Percentiles rank a stretch among this genome's conserved stretches.
These are phyloP conservation scores for Sugiyamaella americana DNA, from an alignment of 805 yeast species.

Conservation along the genomic window DNA sequence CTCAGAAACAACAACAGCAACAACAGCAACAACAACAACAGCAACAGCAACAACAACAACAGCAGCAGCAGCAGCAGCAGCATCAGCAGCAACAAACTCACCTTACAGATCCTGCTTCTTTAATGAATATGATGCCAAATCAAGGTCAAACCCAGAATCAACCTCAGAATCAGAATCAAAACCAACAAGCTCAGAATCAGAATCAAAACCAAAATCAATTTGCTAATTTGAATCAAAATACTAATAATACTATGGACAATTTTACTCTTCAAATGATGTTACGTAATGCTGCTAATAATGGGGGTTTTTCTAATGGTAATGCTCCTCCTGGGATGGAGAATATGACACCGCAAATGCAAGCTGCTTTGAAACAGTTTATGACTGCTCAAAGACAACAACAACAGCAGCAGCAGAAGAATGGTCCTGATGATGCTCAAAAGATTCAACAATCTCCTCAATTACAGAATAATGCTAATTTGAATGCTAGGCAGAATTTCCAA, in stretches of 20 bases:
- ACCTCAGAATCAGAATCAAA: too few species aligned
- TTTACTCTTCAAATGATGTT: conserved; percentile 4
- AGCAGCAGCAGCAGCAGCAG: conserved; percentile 3
- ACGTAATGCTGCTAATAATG: not conserved
- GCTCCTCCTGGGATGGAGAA: not conserved
- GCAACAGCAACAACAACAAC: conserved; percentile 20
- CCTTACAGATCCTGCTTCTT: conserved; percentile 5
- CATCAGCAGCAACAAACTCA: not conserved
- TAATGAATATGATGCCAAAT: conserved; percentile 6
- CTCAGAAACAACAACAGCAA: conserved; percentile 7
- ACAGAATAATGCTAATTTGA: not conserved
- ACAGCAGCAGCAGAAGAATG: conserved; percentile 2
- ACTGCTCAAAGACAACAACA: conserved; percentile 1
- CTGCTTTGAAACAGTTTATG: conserved; percentile 5
- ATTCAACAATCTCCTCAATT: not conserved
- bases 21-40: conserved; percentile 12
- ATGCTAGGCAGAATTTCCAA: conserved; percentile 1
- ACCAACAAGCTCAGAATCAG: too few species aligned
- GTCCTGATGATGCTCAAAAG: not conserved
- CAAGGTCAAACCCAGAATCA: not conserved
- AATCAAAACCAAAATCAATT: too few species aligned
- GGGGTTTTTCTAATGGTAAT: not conserved
- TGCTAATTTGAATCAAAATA: too few species aligned
- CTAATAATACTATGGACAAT: not conserved
- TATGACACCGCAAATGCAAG: not conserved